These are phyloP conservation scores for Aureobasidium sp. DNA, from an alignment of 2,329 filamentous ascomycete species.

Conservation along the genomic window DNA sequence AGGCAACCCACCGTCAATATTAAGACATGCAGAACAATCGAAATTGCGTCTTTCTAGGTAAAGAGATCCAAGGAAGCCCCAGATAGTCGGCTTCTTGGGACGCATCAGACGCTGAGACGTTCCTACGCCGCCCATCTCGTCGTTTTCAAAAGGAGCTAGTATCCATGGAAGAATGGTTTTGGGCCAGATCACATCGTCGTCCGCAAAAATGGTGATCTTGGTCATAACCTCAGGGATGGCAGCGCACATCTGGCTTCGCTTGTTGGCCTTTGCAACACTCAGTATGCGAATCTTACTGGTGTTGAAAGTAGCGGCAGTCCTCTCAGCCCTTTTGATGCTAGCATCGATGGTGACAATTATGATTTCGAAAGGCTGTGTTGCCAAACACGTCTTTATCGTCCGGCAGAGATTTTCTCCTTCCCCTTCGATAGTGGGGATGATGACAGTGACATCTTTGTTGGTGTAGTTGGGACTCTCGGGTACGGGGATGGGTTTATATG, in stretches of 20 bases:
- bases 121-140: slow-evolving; percentile 77
- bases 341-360: slow-evolving; percentile 82
- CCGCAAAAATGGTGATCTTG: slow-evolving; percentile 80
- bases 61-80: slow-evolving; percentile 83
- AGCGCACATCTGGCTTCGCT: slow-evolving; percentile 85
- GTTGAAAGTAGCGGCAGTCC: slow-evolving; percentile 50
- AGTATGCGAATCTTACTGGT: slow-evolving; percentile 62
- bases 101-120: slow-evolving; percentile 82
- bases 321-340: slow-evolving; percentile 51
- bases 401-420: slow-evolving; percentile 74
- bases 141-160: slow-evolving; percentile 81
- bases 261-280: slow-evolving; percentile 80
- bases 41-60: slow-evolving; percentile 95
- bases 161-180: slow-evolving; percentile 82
- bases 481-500: slow-evolving; percentile 75
- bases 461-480: slow-evolving; percentile 73
- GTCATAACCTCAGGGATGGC: slow-evolving; percentile 81
- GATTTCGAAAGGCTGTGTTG: slow-evolving; percentile 60
- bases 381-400: slow-evolving; percentile 70
- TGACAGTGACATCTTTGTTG: slow-evolving; percentile 79
- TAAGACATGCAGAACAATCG: slow-evolving; percentile 90
- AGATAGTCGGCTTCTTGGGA: slow-evolving; percentile 56
- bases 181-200: slow-evolving; percentile 94
- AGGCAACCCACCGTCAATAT: slow-evolving; percentile 90
- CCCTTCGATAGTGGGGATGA: slow-evolving; percentile 87